These are phyloP conservation scores for Chalciporus pseudorubinellus DNA, from an alignment of 768 basidiomycete genomes.

Conservation along the genomic window DNA sequence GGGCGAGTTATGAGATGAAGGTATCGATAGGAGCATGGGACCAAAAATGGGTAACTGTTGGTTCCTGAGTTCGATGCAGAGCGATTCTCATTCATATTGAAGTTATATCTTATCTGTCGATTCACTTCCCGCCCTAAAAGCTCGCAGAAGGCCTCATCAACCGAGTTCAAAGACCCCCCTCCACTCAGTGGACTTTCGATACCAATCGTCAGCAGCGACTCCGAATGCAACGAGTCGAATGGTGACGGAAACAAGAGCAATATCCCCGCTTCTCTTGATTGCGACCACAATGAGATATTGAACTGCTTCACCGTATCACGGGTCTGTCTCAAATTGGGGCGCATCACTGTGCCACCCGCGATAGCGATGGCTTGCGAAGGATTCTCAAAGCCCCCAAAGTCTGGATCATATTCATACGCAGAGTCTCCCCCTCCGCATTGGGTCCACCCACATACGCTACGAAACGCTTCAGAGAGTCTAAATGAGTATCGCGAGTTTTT, in stretches of 20 bases:
- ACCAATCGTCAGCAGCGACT: background rate
- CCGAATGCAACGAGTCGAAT: background rate
- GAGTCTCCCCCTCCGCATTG: constrained; percentile 15
- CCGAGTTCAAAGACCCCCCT: background rate
- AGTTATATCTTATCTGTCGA: constrained; percentile 18
- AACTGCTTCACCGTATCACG: constrained; percentile 63
- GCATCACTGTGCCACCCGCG: constrained; percentile 68
- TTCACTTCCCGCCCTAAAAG: constrained; percentile 6
- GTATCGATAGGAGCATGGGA: constrained; percentile 19
- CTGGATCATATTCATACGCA: constrained; percentile 11
- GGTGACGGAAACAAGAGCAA: background rate
- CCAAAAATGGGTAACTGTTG: constrained; percentile 15
- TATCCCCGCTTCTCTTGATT: background rate
- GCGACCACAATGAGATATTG: constrained; percentile 10
- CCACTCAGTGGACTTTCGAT: background rate
- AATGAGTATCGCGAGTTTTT: constrained; percentile 44
- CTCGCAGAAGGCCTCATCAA: background rate
- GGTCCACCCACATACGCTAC: constrained; percentile 7
- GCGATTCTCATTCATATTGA: background rate
- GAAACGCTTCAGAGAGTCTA: constrained; percentile 9
- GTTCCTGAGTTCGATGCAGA: background rate
- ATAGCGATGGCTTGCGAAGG: constrained; percentile 59
- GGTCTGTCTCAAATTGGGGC: constrained; percentile 64
- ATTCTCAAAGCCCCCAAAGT: constrained; percentile 31
- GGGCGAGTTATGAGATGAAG: constrained; percentile 11